A percentile compares a stretch with the other conserved stretches of the same genome.
These are phyloP conservation scores for Saturnispora bothae DNA, from an alignment of 805 yeast genomes.

Conservation along the genomic window DNA sequence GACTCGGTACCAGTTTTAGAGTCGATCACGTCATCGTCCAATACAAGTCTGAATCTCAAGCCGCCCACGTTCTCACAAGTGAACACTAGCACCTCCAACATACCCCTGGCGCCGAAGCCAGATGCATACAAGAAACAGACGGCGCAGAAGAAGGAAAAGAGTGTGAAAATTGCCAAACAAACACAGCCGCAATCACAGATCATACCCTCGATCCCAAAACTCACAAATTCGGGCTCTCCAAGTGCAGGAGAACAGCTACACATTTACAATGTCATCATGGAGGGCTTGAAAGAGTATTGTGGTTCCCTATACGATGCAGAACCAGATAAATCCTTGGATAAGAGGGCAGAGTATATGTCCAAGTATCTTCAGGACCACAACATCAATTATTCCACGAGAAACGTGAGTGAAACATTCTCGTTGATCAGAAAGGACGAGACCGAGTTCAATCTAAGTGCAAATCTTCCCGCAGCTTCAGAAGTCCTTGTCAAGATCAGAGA, in stretches of 20 bases:
- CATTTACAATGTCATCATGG: slow-evolving; percentile 13
- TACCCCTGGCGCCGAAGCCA: slow-evolving; percentile 6
- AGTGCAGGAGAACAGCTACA: slow-evolving; percentile 1
- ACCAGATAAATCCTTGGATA: slow-evolving; percentile 14
- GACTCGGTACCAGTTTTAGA: not conserved
- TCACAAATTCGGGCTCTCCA: not conserved
- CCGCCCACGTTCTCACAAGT: slow-evolving; percentile 11
- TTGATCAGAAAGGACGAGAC: slow-evolving; percentile 19
- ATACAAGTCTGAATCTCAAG: slow-evolving; percentile 4
- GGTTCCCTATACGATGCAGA: slow-evolving; percentile 13
- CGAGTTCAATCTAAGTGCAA: slow-evolving; percentile 8
- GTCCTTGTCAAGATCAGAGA: slow-evolving; percentile 14
- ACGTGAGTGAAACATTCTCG: slow-evolving; percentile 19
- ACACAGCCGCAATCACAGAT: slow-evolving; percentile 4
- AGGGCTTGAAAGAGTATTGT: slow-evolving; percentile 20
- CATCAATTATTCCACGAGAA: slow-evolving; percentile 17
- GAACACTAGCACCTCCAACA: not conserved
- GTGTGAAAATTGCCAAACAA: not conserved
- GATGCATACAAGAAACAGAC: not conserved
- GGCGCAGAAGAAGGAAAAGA: not conserved
- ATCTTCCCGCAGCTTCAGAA: slow-evolving; percentile 11
- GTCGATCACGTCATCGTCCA: slow-evolving; percentile 7
- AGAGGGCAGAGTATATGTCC: slow-evolving; percentile 21
- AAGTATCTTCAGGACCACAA: slow-evolving; percentile 15
- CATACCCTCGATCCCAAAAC: not conserved